Percentiles rank a stretch among this genome's conserved stretches.
phyloP scores from a whole-genome alignment of 2,329 filamentous ascomycete species.

The Anthostomella pinea region DNA sequence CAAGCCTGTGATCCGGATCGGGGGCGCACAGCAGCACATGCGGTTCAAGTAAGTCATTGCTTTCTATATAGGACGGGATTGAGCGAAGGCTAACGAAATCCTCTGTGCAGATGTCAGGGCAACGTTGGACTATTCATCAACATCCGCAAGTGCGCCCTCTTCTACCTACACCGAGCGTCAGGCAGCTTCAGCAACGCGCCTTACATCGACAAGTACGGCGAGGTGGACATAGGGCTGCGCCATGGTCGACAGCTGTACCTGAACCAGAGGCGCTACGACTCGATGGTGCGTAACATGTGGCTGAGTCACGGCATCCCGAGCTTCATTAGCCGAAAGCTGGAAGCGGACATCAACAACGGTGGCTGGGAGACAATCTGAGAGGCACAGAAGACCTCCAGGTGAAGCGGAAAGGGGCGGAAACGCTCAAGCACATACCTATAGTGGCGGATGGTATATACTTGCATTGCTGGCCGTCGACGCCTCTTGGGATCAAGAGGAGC shows the following conservation, averaged over 20 bases:
- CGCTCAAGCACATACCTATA: too few relatives aligned
- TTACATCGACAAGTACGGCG: constrained; percentile 93
- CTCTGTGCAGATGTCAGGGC: constrained; percentile 67
- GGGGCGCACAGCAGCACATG: constrained; percentile 90
- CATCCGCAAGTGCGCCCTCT: constrained; percentile 90
- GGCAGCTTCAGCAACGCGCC: constrained; percentile 86
- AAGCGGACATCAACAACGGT: constrained; percentile 94
- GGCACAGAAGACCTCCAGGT: too few relatives aligned
- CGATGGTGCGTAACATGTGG: constrained; percentile 81
- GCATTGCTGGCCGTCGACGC: too few relatives aligned
- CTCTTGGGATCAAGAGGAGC: too few relatives aligned
- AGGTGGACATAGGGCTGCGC: constrained; percentile 86
- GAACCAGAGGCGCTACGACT: constrained; percentile 92
- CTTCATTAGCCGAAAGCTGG: constrained; percentile 83
- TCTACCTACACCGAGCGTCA: constrained; percentile 78
- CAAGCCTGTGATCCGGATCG: constrained; percentile 51
- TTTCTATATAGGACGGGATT: neutral
- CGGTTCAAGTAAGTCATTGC: constrained; percentile 60
- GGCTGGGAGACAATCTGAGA: constrained; percentile 89
- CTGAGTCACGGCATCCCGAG: constrained; percentile 83
- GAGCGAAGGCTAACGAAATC: neutral
- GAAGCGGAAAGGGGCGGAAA: too few relatives aligned
- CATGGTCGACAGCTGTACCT: constrained; percentile 87
- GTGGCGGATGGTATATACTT: too few relatives aligned
- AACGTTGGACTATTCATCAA: constrained; percentile 95